These are phyloP conservation scores for Diplocarpon rosae DNA, from an alignment of 2,329 filamentous ascomycete genomes.

Conservation along the genomic window DNA sequence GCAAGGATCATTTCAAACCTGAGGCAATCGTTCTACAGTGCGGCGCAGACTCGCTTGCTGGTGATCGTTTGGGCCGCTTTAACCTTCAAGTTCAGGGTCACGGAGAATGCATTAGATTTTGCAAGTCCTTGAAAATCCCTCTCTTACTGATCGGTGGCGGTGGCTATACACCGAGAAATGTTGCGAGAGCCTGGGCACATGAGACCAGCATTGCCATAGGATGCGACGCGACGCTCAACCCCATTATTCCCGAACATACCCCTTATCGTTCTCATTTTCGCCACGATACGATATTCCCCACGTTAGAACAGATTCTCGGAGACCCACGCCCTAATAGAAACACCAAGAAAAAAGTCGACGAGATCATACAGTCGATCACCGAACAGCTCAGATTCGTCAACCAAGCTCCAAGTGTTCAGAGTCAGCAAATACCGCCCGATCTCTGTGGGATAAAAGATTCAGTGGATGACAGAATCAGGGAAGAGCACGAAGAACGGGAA, in stretches of 20 bases:
- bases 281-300: constrained; percentile 77
- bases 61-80: constrained; percentile 88
- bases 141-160: constrained; percentile 88
- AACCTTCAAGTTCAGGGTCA: constrained; percentile 95
- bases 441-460: constrained; percentile 56
- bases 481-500: constrained; percentile 47
- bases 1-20: constrained; percentile 76
- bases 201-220: constrained; percentile 87
- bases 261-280: constrained; percentile 85
- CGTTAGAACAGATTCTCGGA: constrained; percentile 59
- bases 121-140: constrained; percentile 70
- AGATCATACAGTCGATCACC: constrained; percentile 65
- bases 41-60: constrained; percentile 86
- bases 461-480: constrained; percentile 55
- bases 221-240: constrained; percentile 56
- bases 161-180: constrained; percentile 92
- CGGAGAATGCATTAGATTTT: constrained; percentile 79
- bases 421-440: constrained; percentile 69
- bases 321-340: constrained; percentile 68
- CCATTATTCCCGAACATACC: constrained; percentile 66
- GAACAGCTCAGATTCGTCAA: constrained; percentile 82
- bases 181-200: constrained; percentile 92
- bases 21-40: constrained; percentile 90
- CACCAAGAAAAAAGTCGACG: constrained; percentile 60
- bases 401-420: constrained; percentile 77